Evolutionary conservation across 75 land plant genomes (phyloP), one percentile per base, ranked within the genome.

Genomic region (Picea glauca): DNA sequence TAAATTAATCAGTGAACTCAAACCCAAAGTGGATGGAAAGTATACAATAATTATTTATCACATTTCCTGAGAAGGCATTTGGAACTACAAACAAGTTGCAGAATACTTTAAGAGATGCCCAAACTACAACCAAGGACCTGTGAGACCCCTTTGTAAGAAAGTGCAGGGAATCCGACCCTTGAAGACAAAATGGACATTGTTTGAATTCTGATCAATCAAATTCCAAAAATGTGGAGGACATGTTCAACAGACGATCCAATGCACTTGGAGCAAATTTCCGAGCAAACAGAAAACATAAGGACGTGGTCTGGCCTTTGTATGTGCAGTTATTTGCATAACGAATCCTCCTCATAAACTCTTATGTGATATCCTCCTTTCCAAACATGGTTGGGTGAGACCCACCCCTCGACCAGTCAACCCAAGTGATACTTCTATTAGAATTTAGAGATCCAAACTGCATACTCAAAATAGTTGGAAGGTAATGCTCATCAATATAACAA

Each of bases 401-500:
- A 23, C 89, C 91, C 57, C 85, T 81, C n/a, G 88, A 81, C 93
- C 93, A 91, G 79, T 89, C 93, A 13, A 81, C 84, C 82, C 79
- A 85, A 7, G 91, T 89, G 30, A 89, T 62, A 62, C 81, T 89
- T 30, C 91, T 62, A 62, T 91, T 91, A 31, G 88, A 86, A 61
- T 87, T 70, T 15, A 77, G 76, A 54, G 85, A 57, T 5, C 84
- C 76, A 14, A 76, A 70, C 58, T 84, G 46, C n/a, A 90, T 91
- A 59, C 70, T 80, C 38, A 92, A 32, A 87, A 92, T 81, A 11
- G 92, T 90, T 13, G 85, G 92, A 66, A 90, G 80, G 62, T 92
- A 92, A 58, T 92, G 93, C 72, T 92, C 93, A 72, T 92, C 93
- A 20, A 90, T 88, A 76, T 92, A 92, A 61, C 93, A 92, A 2